A percentile compares a stretch with the other conserved stretches of the same genome.
These are phyloP conservation scores for Penstemon eatonii DNA, from an alignment of 257 asterid genomes.

Conservation along the genomic window DNA sequence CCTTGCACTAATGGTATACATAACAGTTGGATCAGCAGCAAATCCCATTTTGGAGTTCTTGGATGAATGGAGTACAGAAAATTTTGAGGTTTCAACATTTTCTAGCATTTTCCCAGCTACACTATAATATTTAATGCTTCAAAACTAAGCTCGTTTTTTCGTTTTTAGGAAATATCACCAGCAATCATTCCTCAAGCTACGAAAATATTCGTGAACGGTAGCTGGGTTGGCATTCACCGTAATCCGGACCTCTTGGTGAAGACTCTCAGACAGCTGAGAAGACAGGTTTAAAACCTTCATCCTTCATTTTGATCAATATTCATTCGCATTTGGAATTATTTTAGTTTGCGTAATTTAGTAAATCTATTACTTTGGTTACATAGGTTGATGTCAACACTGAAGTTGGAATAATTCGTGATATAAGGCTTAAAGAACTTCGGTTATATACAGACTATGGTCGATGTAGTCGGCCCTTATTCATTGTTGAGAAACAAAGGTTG, in stretches of 20 bases:
- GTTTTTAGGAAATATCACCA: conserved; percentile 86
- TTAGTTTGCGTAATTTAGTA: no score
- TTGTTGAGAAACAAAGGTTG: conserved; percentile 89
- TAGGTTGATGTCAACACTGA: conserved; percentile 97
- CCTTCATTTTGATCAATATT: no score
- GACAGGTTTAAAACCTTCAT: conserved; percentile 50
- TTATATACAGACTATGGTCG: conserved; percentile 97
- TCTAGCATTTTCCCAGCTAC: not conserved
- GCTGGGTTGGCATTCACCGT: conserved; percentile 98
- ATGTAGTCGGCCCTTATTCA: conserved; percentile 97
- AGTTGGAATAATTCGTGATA: conserved; percentile 96
- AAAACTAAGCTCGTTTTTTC: not conserved
- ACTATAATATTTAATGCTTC: conserved; percentile 21
- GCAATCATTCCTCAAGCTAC: conserved; percentile 94
- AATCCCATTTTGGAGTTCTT: conserved; percentile 91
- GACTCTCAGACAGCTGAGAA: conserved; percentile 80
- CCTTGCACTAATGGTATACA: conserved; percentile 95
- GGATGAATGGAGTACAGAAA: conserved; percentile 99
- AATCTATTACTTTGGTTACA: no score
- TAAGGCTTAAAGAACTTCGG: conserved; percentile 85
- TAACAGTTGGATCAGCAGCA: conserved; percentile 98
- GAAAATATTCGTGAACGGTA: conserved; percentile 93
- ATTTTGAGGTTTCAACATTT: conserved; percentile 71
- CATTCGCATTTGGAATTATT: no score
- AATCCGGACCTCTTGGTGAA: conserved; percentile 96